Percentiles rank a stretch among this genome's conserved stretches.
Evolutionary conservation across 1,139 yeast species (phyloP).

Genomic region (Arxiozyma bovina): DNA sequence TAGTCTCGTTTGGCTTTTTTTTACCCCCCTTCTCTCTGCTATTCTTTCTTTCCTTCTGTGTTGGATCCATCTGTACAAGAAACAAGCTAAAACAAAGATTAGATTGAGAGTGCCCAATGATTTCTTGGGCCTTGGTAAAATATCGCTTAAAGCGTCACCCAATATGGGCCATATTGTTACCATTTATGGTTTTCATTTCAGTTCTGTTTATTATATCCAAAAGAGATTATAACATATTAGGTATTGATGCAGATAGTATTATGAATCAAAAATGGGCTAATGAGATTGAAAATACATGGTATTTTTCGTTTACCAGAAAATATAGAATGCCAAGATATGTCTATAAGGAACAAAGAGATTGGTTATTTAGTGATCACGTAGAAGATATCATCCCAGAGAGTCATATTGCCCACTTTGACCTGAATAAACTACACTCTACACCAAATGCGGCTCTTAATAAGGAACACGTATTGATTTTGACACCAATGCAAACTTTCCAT

Average conservation of each 20-base stretch:
- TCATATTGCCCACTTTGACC: slow-evolving; percentile 75
- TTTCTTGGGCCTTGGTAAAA: slow-evolving; percentile 11
- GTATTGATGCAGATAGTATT: slow-evolving; percentile 19
- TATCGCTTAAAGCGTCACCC: slow-evolving; percentile 26
- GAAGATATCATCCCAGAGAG: slow-evolving; percentile 53
- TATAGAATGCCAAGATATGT: slow-evolving; percentile 37
- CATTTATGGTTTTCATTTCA: slow-evolving; percentile 16
- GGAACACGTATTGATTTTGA: slow-evolving; percentile 73
- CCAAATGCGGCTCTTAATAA: slow-evolving; percentile 60
- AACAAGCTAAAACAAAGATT: not conserved
- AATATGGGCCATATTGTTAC: slow-evolving; percentile 18
- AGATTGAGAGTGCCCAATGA: not conserved
- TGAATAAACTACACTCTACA: slow-evolving; percentile 65
- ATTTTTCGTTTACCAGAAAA: slow-evolving; percentile 28
- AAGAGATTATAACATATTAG: slow-evolving; percentile 19
- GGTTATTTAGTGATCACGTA: slow-evolving; percentile 41
- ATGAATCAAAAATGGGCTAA: slow-evolving; percentile 31
- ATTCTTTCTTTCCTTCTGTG: not conserved
- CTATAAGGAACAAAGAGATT: slow-evolving; percentile 39
- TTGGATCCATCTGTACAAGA: not conserved
- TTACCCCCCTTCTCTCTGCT: not conserved
- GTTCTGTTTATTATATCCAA: slow-evolving; percentile 19
- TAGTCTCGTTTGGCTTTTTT: too few species aligned
- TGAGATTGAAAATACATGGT: slow-evolving; percentile 29
- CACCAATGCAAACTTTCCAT: slow-evolving; percentile 83